Evolutionary conservation across 345 rosid genomes (phyloP).

Genomic region (Raphanus raphanistrum): DNA sequence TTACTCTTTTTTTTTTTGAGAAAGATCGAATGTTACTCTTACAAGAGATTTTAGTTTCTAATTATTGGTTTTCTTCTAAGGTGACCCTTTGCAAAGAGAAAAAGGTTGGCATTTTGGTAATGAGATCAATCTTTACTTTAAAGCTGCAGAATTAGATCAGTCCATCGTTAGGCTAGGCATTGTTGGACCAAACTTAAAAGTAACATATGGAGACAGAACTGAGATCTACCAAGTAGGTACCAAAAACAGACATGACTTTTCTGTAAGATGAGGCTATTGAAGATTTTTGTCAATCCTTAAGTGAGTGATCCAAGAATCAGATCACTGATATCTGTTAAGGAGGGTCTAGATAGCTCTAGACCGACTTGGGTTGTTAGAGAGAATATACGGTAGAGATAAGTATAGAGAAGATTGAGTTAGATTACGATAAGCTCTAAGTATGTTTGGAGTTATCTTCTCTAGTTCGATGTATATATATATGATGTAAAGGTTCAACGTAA

Average conservation of each 20-base stretch:
- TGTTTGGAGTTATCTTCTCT: no score
- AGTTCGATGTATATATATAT: no score
- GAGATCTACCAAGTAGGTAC: not conserved
- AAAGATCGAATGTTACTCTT: no score
- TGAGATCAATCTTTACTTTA: constrained; percentile 7
- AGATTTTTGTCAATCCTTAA: constrained; percentile 53
- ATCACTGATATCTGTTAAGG: constrained; percentile 49
- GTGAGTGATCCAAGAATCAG: constrained; percentile 56
- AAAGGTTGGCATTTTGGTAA: not conserved
- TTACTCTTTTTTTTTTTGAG: no score
- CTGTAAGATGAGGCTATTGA: not conserved
- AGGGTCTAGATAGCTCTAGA: no score
- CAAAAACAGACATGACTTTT: constrained; percentile 8
- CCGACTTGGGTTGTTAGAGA: no score
- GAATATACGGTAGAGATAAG: no score
- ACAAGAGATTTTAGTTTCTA: no score
- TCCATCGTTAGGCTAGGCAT: not conserved
- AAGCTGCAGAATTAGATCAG: no score
- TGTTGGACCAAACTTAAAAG: constrained; percentile 19
- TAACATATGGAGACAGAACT: not conserved
- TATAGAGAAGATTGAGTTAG: no score
- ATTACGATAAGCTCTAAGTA: no score
- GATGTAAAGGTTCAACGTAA: no score
- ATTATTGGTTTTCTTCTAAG: not conserved
- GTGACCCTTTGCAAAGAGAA: constrained; percentile 4